These are phyloP conservation scores for Fusarium nurragi DNA, from an alignment of 2,329 filamentous ascomycete species.

Conservation along the genomic window DNA sequence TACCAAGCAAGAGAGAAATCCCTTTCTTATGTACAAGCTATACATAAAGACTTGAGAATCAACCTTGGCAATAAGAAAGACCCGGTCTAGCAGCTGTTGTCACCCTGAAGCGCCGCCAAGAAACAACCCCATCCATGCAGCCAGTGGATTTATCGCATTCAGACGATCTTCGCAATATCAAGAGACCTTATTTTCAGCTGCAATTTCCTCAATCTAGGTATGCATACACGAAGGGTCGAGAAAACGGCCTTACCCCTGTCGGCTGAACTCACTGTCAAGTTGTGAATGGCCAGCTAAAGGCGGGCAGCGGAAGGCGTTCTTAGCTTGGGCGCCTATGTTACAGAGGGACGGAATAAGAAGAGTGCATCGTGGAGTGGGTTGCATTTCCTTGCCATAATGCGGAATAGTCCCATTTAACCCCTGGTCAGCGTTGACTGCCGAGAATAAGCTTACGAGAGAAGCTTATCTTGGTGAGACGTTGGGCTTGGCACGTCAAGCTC, in stretches of 20 bases:
- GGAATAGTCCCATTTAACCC: not conserved
- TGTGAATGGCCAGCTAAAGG: conserved; percentile 8
- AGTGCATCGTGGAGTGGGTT: not conserved
- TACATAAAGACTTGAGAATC: not conserved
- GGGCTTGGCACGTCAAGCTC: not conserved
- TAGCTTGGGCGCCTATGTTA: conserved; percentile 24
- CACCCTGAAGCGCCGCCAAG: conserved; percentile 13
- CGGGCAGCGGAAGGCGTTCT: not conserved
- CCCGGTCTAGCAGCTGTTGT: not conserved
- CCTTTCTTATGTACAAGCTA: not conserved
- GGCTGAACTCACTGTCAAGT: conserved; percentile 25
- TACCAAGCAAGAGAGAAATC: too few species aligned
- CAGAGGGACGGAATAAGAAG: not conserved
- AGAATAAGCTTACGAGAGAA: conserved; percentile 23
- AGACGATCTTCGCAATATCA: not conserved
- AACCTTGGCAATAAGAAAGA: not conserved
- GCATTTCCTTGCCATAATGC: not conserved
- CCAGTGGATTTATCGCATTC: not conserved
- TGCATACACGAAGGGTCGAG: not conserved
- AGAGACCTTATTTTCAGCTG: not conserved
- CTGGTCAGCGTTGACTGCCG: conserved; percentile 2
- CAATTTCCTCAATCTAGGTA: conserved; percentile 2
- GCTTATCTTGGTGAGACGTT: conserved; percentile 1
- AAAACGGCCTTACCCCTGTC: conserved; percentile 9
- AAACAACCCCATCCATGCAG: not conserved